phyloP scores from a whole-genome alignment of 2,329 filamentous ascomycete genomes.

The Metarhizium humberi region DNA sequence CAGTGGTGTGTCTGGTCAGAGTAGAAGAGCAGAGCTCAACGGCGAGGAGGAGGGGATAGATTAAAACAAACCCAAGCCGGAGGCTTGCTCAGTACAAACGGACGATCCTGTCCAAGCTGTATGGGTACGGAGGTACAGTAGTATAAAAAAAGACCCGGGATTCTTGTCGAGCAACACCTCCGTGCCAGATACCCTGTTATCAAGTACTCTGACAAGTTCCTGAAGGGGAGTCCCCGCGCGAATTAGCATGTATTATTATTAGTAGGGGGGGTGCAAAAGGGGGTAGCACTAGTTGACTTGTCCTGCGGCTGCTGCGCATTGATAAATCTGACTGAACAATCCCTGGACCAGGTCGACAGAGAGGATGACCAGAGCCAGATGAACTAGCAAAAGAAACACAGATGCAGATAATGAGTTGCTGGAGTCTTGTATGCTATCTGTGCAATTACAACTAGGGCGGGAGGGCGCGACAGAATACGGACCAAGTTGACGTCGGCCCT shows the following conservation, averaged over 20 bases:
- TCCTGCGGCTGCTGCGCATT: slow-evolving; percentile 2
- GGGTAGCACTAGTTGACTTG: background rate
- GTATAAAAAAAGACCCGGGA: slow-evolving; percentile 5
- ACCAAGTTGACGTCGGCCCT: no score
- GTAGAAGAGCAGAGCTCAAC: slow-evolving; percentile 3
- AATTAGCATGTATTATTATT: slow-evolving; percentile 6
- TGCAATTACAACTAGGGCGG: no score
- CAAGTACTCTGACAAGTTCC: slow-evolving; percentile 5
- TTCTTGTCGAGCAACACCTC: slow-evolving; percentile 3
- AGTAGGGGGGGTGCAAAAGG: slow-evolving; percentile 3
- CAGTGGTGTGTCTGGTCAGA: slow-evolving; percentile 5
- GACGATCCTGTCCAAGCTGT: slow-evolving; percentile 7
- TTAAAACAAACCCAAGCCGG: slow-evolving; percentile 4
- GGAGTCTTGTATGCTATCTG: no score
- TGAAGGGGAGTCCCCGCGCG: slow-evolving; percentile 6
- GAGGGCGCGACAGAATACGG: no score
- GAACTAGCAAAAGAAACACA: background rate
- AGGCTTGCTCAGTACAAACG: no score
- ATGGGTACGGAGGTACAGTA: slow-evolving; percentile 2
- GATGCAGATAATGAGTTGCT: background rate
- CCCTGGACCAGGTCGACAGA: background rate
- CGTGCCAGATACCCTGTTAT: slow-evolving; percentile 7
- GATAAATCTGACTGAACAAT: slow-evolving; percentile 1
- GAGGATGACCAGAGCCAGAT: background rate
- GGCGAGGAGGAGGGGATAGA: slow-evolving; percentile 7